Evolutionary conservation across 495 filamentous ascomycete genomes (phyloP), one percentile per base, ranked within the genome.

Genomic region (Pyrenula massariospora): DNA sequence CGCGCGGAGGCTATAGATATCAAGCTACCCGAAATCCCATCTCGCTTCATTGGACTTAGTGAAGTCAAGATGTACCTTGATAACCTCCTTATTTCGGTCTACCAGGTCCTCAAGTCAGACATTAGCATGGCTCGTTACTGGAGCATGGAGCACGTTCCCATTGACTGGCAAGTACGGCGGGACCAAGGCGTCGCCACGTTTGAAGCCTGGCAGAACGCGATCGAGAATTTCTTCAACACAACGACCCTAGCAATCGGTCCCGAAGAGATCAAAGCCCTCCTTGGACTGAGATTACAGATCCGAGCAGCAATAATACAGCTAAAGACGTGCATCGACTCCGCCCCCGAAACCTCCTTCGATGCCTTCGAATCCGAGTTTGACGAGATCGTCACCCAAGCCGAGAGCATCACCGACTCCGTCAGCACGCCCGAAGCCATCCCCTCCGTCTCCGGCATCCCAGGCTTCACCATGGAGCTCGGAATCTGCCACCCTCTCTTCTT

Each of bases 281-380:
- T 52, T 21, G 50, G 50, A 20, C 50, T 52, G 19, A 8, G 50
- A 10, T 10, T 52, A 24, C 50, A 52, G 22, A 24, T 52, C 5
- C n/a, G 22, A 20, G 50, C 22, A 5, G 50, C 50, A 20, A 20
- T 52, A 8, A 52, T 52, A 5, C n/a, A 21, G 10, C 50, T 52
- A 5, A 52, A 52, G 22, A 52, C 50, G 10, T 21, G 50, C 50
- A 52, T 52, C 20, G 50, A 20, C 50, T 52, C 50, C 50, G 19
- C 50, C 22, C n/a, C 50, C 8, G 50, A 52, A 52, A 52, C 50
- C n/a, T 20, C 50, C 50, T 52, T 10, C 50, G 50, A 52, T 52
- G 50, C 19, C 50, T 52, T 52, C 50, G 19, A 21, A 19, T 8
- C 50, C 19, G 50, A 52, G 10, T 52, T 52, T 19, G 50, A 21